A percentile compares a stretch with the other conserved stretches of the same genome.
Evolutionary conservation across 1,284 basidiomycete genomes (phyloP).

Genomic region (Rhodotorula mucilaginosa): DNA sequence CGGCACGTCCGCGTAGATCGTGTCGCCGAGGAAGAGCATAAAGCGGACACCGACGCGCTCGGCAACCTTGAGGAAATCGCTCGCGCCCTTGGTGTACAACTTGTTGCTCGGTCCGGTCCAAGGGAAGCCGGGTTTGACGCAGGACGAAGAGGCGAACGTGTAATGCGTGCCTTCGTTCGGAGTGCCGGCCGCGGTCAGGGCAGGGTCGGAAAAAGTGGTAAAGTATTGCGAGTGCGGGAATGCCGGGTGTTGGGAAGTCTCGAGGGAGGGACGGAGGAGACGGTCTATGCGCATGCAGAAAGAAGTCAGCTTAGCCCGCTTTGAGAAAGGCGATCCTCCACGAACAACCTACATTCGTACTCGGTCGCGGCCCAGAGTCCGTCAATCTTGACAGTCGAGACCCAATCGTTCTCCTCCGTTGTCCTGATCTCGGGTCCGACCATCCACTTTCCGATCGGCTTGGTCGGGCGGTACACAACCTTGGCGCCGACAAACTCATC

Average conservation of each 20-base stretch:
- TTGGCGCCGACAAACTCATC: slow-evolving; percentile 31
- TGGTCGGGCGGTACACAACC: slow-evolving; percentile 40
- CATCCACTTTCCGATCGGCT: slow-evolving; percentile 42
- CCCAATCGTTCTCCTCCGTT: slow-evolving; percentile 62
- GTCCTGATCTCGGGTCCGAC: slow-evolving; percentile 30
- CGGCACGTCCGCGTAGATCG: slow-evolving; percentile 75
- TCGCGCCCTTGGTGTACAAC: slow-evolving; percentile 40
- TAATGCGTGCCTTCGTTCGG: slow-evolving; percentile 52
- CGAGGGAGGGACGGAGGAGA: slow-evolving; percentile 53
- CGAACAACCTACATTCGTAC: slow-evolving; percentile 65
- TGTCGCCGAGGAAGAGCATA: slow-evolving; percentile 64
- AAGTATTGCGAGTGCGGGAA: slow-evolving; percentile 56
- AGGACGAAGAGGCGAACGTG: slow-evolving; percentile 65
- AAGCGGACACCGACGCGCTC: slow-evolving; percentile 50
- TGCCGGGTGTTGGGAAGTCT: slow-evolving; percentile 56
- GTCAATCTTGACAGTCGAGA: slow-evolving; percentile 58
- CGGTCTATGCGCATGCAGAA: slow-evolving; percentile 53
- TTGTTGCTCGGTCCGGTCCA: slow-evolving; percentile 47
- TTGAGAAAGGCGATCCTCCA: background rate
- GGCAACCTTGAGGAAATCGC: slow-evolving; percentile 37
- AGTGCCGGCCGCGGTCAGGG: slow-evolving; percentile 50
- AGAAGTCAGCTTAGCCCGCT: background rate
- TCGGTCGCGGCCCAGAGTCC: slow-evolving; percentile 67
- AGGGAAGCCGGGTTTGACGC: slow-evolving; percentile 50
- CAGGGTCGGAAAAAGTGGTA: slow-evolving; percentile 67